These are phyloP conservation scores for Talaromyces proteolyticus DNA, from an alignment of 495 filamentous ascomycete genomes.

Conservation along the genomic window DNA sequence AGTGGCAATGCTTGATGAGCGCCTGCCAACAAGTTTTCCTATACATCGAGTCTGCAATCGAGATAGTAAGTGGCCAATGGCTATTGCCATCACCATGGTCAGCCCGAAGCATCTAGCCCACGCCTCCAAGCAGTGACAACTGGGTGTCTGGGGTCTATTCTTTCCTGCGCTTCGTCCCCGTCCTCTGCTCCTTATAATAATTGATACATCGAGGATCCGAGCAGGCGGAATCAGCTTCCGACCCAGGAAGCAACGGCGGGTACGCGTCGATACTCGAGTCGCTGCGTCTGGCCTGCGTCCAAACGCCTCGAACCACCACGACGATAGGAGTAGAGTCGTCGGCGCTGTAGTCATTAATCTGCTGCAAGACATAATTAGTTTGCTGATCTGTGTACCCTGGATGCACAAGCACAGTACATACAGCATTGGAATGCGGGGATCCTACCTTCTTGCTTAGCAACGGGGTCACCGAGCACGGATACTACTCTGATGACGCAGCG, in stretches of 20 bases:
- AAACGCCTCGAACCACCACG: not conserved
- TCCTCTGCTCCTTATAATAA: not conserved
- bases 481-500: not conserved
- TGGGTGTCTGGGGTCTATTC: no score
- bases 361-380: not conserved
- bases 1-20: no score
- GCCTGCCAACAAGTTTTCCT: no score
- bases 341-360: not conserved
- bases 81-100: no score
- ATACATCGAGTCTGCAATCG: no score
- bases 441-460: slow-evolving; percentile 8
- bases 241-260: not conserved
- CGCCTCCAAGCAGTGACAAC: no score
- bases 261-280: not conserved
- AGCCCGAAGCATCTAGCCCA: no score
- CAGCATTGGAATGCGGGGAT: slow-evolving; percentile 8
- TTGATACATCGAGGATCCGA: not conserved
- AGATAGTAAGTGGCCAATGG: no score
- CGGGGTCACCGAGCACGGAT: not conserved
- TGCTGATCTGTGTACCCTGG: not conserved
- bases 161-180: not conserved
- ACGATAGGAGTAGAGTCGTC: not conserved
- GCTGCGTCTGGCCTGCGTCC: not conserved
- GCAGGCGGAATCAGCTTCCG: not conserved
- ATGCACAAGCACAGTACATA: not conserved